Evolutionary conservation across 225 moss, liverwort and hornwort species (phyloP), one percentile per base, ranked within the genome.

Genomic region (Bryoerythrophyllum caledonicum): DNA sequence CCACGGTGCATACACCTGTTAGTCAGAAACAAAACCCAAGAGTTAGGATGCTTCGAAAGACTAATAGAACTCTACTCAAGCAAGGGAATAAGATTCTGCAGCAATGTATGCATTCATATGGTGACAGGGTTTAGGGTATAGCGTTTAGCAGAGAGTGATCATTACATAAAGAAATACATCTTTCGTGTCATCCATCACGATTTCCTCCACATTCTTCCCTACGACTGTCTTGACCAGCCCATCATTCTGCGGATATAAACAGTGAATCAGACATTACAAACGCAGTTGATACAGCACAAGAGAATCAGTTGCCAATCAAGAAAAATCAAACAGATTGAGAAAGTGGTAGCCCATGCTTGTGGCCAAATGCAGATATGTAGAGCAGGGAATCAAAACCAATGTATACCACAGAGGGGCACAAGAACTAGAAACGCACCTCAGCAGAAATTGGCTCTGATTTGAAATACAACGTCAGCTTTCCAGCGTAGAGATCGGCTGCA

Each of bases 151-250:
- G 37, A 49, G 28, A 81, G 38, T 49, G 58, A 52, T 13, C 20
- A 66, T 66, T 86, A 87, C 91, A 64, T 85, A 85, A 14, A 91
- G 78, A 65, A 94, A 80, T 37, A 94, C 81, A 71, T 91, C 92
- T 63, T 88, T 95, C 8, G 89, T 49, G 34, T 83, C 85, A 57
- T 89, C 88, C 81, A 95, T 89, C 63, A 92, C 94, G 54, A 89
- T 60, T 21, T 78, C 71, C 20, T 88, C 82, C n/a, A 91, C 84
- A 19, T 85, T 95, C 73, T 91, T 95, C 34, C 94, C 92, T 52
- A 92, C 94, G 14, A 95, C 82, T 7, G 82, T 71, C 79, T 86
- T 91, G 54, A 92, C 86, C 28, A 83, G 83, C 28, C 84, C 86
- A 24, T 74, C 85, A 74, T 88, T 88, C 83, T 91, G 85, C 83